Percentiles rank a stretch among this genome's conserved stretches.
These are phyloP conservation scores for Porcisia deanei DNA, from an alignment of 208 protist species.

Conservation along the genomic window DNA sequence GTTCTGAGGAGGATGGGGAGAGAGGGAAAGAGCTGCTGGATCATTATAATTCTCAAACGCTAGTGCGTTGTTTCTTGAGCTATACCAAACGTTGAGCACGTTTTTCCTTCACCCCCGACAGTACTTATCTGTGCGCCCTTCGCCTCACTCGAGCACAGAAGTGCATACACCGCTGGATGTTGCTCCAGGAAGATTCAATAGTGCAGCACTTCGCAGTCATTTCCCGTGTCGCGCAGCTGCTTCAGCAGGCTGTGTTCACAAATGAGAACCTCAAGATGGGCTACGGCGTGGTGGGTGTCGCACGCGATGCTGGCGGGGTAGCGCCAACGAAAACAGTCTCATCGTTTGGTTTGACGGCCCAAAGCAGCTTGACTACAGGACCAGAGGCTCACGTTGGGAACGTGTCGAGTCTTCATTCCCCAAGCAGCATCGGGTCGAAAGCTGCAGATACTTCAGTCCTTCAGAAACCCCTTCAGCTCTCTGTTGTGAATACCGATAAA, in stretches of 20 bases:
- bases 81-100: background rate
- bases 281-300: constrained; percentile 2
- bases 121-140: background rate
- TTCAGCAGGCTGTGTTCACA: constrained; percentile 14
- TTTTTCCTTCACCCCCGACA: background rate
- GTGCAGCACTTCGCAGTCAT: constrained; percentile 16
- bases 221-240: constrained; percentile 13
- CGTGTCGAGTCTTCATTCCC: background rate
- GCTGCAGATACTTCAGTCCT: background rate
- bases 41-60: background rate
- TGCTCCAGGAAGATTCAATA: constrained; percentile 22
- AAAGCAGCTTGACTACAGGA: background rate
- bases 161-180: constrained; percentile 11
- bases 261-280: background rate
- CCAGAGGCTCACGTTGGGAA: background rate
- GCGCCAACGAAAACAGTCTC: background rate
- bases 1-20: background rate
- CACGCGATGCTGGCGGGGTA: background rate
- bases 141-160: background rate
- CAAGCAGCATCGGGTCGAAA: background rate
- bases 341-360: background rate
- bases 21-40: background rate
- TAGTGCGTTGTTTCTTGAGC: background rate
- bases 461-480: constrained; percentile 14
- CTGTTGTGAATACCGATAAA: constrained; percentile 13